A percentile compares a stretch with the other conserved stretches of the same genome.
These are phyloP conservation scores for Salicornia ramosissima DNA, from an alignment of 148 eudicot species.

Conservation along the genomic window DNA sequence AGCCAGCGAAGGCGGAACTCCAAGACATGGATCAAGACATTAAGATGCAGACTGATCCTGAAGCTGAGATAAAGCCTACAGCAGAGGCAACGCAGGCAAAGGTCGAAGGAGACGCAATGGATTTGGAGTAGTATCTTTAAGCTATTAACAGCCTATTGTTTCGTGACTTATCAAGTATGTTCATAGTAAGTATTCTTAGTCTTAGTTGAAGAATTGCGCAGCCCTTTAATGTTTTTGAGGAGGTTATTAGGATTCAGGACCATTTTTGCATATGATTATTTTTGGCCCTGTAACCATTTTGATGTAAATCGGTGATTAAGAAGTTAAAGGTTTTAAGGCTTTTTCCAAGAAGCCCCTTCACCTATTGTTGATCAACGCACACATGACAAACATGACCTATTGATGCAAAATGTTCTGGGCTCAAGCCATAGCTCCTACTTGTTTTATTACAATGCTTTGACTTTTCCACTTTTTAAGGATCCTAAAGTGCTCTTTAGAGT, in stretches of 20 bases:
- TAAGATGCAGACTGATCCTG: constrained; percentile 16
- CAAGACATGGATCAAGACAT: constrained; percentile 12
- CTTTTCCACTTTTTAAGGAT: no score
- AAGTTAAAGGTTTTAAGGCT: neutral
- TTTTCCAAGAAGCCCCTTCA: no score
- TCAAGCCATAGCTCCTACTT: no score
- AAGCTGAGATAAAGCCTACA: constrained; percentile 25
- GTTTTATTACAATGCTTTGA: no score
- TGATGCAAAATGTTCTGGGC: no score
- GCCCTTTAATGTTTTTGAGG: constrained; percentile 7
- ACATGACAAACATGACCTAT: no score
- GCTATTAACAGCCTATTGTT: neutral
- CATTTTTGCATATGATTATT: constrained; percentile 28
- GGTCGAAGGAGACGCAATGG: constrained; percentile 42
- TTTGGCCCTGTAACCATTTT: constrained; percentile 19
- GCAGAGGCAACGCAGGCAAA: constrained; percentile 6
- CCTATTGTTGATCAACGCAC: no score
- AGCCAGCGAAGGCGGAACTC: constrained; percentile 17
- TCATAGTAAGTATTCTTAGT: constrained; percentile 6
- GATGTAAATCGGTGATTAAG: constrained; percentile 14
- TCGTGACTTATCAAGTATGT: constrained; percentile 8
- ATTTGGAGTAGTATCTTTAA: constrained; percentile 32
- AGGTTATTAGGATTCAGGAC: constrained; percentile 31
- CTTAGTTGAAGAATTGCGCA: neutral
- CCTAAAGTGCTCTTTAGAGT: no score